Percentiles rank a stretch among this genome's conserved stretches.
Evolutionary conservation across 2,329 filamentous ascomycete species (phyloP).

Genomic region (Colletotrichum sansevieriae): DNA sequence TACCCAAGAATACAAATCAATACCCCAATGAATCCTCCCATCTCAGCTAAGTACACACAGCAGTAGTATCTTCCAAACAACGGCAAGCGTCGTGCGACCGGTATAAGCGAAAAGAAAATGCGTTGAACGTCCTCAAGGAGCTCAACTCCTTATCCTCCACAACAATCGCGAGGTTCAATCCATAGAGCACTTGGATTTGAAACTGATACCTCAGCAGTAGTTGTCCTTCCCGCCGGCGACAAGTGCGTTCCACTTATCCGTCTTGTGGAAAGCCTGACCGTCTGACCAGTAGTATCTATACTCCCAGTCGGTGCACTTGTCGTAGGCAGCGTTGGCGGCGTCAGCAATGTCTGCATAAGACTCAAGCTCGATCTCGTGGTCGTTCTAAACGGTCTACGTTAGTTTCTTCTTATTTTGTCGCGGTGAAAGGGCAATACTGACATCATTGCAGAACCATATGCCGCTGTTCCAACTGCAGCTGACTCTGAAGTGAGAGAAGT

Average conservation of each 20-base stretch:
- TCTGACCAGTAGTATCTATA: neutral
- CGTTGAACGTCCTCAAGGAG: too few species aligned
- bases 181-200: neutral
- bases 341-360: slow-evolving; percentile 15
- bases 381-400: neutral
- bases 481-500: neutral
- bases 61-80: too few species aligned
- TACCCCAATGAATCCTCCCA: too few species aligned
- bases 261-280: slow-evolving; percentile 13
- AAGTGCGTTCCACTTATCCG: slow-evolving; percentile 12
- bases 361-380: neutral
- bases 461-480: neutral
- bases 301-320: neutral
- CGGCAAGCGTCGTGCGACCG: too few species aligned
- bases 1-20: too few species aligned
- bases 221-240: neutral
- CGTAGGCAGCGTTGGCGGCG: neutral
- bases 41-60: too few species aligned
- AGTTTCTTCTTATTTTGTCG: too few species aligned
- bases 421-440: neutral
- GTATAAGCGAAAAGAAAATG: too few species aligned
- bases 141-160: too few species aligned
- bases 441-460: slow-evolving; percentile 16
- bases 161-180: too few species aligned
- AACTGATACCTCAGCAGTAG: neutral